These are phyloP conservation scores for Penicillium canariense DNA, from an alignment of 495 filamentous ascomycete species.

Conservation along the genomic window DNA sequence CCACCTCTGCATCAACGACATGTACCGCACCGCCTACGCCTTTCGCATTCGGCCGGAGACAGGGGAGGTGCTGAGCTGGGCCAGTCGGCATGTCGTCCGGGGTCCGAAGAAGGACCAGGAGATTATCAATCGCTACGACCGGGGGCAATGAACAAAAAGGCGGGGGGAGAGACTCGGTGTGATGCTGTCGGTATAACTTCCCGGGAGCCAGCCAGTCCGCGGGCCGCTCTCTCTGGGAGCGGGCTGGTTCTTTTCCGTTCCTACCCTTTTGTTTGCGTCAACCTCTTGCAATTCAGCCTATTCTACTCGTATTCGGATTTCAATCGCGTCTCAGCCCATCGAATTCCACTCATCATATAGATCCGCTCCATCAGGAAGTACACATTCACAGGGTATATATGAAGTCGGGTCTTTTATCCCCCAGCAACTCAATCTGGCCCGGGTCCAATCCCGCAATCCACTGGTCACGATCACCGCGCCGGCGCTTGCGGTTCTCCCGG, in stretches of 20 bases:
- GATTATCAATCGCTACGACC: slow-evolving; percentile 42
- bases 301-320: not conserved
- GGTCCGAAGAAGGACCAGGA: slow-evolving; percentile 51
- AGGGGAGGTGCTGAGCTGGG: slow-evolving; percentile 44
- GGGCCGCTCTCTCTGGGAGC: not conserved
- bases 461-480: slow-evolving; percentile 65
- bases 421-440: slow-evolving; percentile 40
- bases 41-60: slow-evolving; percentile 37
- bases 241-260: not conserved
- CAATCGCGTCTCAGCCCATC: not conserved
- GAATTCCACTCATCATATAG: not conserved
- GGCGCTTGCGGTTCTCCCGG: slow-evolving; percentile 37
- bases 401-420: slow-evolving; percentile 77
- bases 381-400: slow-evolving; percentile 61
- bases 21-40: slow-evolving; percentile 49
- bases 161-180: not conserved
- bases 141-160: slow-evolving; percentile 16
- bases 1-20: slow-evolving; percentile 49
- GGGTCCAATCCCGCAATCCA: slow-evolving; percentile 48
- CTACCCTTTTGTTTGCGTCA: not conserved
- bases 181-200: not conserved
- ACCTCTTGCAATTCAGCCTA: slow-evolving; percentile 2
- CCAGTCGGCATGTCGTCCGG: slow-evolving; percentile 46
- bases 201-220: not conserved
- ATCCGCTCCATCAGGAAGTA: not conserved